Evolutionary conservation across 495 filamentous ascomycete species (phyloP), one percentile per base, ranked within the genome.

Genomic region (Penicillium mononematosum): DNA sequence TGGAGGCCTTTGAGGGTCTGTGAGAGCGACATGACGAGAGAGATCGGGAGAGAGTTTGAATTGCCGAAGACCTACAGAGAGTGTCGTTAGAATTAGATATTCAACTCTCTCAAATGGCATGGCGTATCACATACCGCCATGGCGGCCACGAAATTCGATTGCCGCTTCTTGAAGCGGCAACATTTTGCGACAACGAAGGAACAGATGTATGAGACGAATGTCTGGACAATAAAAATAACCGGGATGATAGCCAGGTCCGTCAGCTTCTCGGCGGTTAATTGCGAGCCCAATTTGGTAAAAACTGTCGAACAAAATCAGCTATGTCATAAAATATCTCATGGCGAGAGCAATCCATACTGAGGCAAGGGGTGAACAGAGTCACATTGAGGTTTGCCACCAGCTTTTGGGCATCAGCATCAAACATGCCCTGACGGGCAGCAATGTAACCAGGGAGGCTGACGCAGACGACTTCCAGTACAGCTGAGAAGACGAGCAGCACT

Each of bases 31-130:
- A 97, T 83, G 62, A 98, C 91, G 45, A 98, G 84, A 1, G 94
- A 98, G 52, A 98, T 97, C 2, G 94, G 94, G 17, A 98, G 85
- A 16, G 94, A 98, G 73, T 98, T 98, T 34, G 93, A 97, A 69
- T 98, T 98, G 56, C 93, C 94, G 69, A 98, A 98, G 38, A 98
- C 88, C 81, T 85, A 45, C 51, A 51, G n/a, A 57, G 25, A 29
- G 54, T 45, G 50, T 34, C 38, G 43, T 65, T 41, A 67, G 62
- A 49, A 54, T 12, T 11, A 16, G 22, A n/a, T 31, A 22, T 20
- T 53, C n/a, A 10, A n/a, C 5, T 38, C 12, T 45, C 19, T 29
- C 25, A 14, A 11, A 50, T 19, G 29, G 11, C 29, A 24, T 39
- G 20, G 17, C 31, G 12, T 27, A 51, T 20, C 27, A 74, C 81